A percentile compares a stretch with the other conserved stretches of the same genome.
These are phyloP conservation scores for Dalbergia cochinchinensis DNA, from an alignment of 306 rosid species.

Conservation along the genomic window DNA sequence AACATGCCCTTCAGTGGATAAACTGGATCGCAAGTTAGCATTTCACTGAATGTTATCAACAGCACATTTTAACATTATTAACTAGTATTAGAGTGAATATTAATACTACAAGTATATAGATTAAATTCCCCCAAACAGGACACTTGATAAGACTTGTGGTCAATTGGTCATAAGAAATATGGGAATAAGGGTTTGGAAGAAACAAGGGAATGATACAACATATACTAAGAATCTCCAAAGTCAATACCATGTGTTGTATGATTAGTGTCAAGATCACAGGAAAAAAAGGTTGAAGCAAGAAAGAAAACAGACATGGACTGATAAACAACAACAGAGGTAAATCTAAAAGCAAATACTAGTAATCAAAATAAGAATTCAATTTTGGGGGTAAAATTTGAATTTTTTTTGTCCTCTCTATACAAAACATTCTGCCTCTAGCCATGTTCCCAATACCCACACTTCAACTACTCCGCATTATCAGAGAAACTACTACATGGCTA, in stretches of 20 bases:
- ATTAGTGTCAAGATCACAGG: not conserved
- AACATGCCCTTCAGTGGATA: not conserved
- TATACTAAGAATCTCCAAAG: not conserved
- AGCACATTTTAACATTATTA: not conserved
- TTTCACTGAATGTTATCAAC: not conserved
- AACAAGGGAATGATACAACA: not conserved
- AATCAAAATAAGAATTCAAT: not conserved
- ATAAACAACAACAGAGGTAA: not conserved
- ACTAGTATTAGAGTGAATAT: not conserved
- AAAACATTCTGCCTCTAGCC: not conserved
- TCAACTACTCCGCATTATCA: not conserved
- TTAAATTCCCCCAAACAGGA: not conserved
- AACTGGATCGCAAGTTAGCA: constrained; percentile 7
- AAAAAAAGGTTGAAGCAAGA: not conserved
- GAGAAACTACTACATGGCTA: not conserved
- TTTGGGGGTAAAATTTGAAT: not conserved
- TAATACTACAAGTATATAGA: constrained; percentile 4
- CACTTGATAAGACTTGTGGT: not conserved
- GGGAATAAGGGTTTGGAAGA: not conserved
- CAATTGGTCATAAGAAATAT: not conserved
- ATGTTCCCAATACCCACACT: not conserved
- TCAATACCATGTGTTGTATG: not conserved
- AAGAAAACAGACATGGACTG: not conserved
- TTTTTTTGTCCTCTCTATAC: no score
- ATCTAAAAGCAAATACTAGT: not conserved